These are phyloP conservation scores for Scedosporium apiospermum DNA, from an alignment of 2,329 filamentous ascomycete species.

Conservation along the genomic window DNA sequence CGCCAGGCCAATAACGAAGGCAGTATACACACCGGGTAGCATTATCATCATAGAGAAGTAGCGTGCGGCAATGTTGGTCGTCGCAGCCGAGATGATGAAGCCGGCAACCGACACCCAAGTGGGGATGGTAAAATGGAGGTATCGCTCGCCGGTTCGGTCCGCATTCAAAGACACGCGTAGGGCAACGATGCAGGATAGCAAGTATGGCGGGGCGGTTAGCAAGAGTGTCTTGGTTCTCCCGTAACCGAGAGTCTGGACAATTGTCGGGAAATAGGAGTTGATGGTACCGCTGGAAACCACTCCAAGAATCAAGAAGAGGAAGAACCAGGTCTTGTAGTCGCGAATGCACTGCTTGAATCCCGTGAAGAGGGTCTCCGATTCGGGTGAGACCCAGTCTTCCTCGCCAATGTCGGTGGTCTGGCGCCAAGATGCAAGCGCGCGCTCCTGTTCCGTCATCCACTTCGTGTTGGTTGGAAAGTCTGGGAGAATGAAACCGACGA, in stretches of 20 bases:
- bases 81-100: conserved; percentile 52
- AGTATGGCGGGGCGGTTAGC: conserved; percentile 49
- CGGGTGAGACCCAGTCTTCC: conserved; percentile 39
- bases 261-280: conserved; percentile 48
- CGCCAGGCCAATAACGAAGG: conserved; percentile 48
- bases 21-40: conserved; percentile 47
- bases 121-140: conserved; percentile 48
- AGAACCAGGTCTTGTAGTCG: conserved; percentile 53
- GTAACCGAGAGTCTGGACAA: conserved; percentile 45
- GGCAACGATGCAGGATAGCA: conserved; percentile 48
- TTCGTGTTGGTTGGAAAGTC: conserved; percentile 46
- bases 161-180: conserved; percentile 45
- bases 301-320: conserved; percentile 53
- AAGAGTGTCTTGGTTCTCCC: conserved; percentile 41
- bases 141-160: conserved; percentile 46
- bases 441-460: conserved; percentile 52
- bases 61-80: conserved; percentile 43
- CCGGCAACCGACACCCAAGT: conserved; percentile 43
- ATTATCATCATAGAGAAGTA: conserved; percentile 54
- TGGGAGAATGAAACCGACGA: conserved; percentile 38
- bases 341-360: conserved; percentile 50
- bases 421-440: conserved; percentile 41
- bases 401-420: conserved; percentile 50
- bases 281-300: conserved; percentile 51
- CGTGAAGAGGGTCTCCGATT: conserved; percentile 36